phyloP scores from a whole-genome alignment of 306 rosid species.

The Acacia crassicarpa region DNA sequence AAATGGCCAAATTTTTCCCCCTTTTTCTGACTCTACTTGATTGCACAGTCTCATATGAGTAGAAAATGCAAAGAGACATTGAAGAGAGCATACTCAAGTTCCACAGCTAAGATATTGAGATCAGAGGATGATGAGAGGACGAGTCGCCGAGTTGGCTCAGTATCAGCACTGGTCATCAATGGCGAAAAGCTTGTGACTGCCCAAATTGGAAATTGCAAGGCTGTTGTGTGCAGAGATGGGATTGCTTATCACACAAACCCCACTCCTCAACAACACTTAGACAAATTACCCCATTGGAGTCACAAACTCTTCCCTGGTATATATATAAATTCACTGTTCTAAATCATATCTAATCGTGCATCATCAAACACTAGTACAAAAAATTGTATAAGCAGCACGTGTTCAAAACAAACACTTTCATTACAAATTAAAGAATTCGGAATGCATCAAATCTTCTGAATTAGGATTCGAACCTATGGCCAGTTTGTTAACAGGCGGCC shows the following conservation, averaged over 20 bases:
- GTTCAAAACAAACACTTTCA: too few species aligned
- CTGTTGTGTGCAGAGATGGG: conserved; percentile 81
- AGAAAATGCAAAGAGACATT: conserved; percentile 58
- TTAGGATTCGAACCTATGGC: too few species aligned
- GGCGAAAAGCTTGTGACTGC: conserved; percentile 76
- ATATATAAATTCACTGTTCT: too few species aligned
- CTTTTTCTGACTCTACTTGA: background rate
- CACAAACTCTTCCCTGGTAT: conserved; percentile 51
- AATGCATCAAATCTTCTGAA: too few species aligned
- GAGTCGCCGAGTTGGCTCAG: conserved; percentile 45
- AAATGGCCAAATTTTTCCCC: too few species aligned
- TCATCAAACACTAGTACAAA: too few species aligned
- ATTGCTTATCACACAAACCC: conserved; percentile 51
- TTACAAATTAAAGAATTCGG: too few species aligned
- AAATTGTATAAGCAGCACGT: too few species aligned
- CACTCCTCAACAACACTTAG: conserved; percentile 30
- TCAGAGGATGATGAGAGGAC: conserved; percentile 34
- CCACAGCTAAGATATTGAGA: conserved; percentile 46
- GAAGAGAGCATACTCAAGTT: conserved; percentile 68
- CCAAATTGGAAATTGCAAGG: conserved; percentile 69
- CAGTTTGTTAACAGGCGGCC: too few species aligned
- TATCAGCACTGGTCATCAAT: conserved; percentile 62
- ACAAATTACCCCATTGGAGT: conserved; percentile 54
- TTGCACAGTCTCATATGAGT: conserved; percentile 42
- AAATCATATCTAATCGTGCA: too few species aligned